Conservation (phyloP, 495 filamentous ascomycete species). For the Podospora anserina region DNA sequence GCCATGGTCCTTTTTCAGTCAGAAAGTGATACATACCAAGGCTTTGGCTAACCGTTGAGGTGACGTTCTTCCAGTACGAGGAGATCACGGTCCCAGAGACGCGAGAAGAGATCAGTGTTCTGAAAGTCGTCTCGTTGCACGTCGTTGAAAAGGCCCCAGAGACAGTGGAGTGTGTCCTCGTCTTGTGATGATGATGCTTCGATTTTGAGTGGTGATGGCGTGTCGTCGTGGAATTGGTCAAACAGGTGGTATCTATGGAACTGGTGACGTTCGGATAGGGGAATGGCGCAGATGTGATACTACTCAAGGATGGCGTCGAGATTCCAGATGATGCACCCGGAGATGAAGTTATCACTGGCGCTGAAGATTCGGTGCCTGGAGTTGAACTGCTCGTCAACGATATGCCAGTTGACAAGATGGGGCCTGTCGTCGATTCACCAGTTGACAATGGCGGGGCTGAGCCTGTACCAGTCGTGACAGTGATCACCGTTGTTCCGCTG, state of each 20-base stretch:
- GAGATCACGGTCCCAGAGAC: conserved; percentile 4
- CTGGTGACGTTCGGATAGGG: not conserved
- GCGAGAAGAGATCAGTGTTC: not conserved
- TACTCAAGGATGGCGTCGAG: not conserved
- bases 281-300: not conserved
- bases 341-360: not conserved
- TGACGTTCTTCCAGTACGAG: conserved; percentile 5
- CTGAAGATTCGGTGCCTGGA: not conserved
- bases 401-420: not conserved
- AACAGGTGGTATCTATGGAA: conserved; percentile 4
- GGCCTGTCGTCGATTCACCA: not conserved
- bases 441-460: not conserved
- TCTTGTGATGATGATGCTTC: not conserved
- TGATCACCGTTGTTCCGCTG: not conserved
- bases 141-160: conserved; percentile 3
- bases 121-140: conserved; percentile 9
- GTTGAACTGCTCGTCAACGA: not conserved
- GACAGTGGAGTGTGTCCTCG: not conserved
- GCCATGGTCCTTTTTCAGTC: not conserved
- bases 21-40: not conserved
- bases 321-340: conserved; percentile 1
- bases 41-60: not conserved
- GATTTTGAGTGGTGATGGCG: not conserved
- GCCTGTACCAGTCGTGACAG: not conserved
- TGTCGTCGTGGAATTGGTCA: conserved; percentile 1